Evolutionary conservation across 192 early-diverging fungal genomes (phyloP), one percentile per base, ranked within the genome.

Genomic region (Diversispora epigaea): DNA sequence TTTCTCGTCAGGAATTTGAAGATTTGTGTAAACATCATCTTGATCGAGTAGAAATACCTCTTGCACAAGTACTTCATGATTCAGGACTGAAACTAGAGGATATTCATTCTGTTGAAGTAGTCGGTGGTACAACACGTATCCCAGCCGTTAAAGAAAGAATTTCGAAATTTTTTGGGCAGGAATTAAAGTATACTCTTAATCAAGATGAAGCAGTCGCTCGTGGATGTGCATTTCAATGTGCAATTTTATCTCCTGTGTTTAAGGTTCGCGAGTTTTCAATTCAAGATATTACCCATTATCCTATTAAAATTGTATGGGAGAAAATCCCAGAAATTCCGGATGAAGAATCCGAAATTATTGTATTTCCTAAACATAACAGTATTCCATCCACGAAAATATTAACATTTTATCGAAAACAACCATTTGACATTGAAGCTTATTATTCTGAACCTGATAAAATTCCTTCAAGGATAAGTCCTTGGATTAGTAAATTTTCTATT

Each of bases 141-240:
- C 95, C 95, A 21, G 87, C 91, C n/a, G 90, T 99, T 77, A 97
- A 97, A 89, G 87, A 93, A 73, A 85, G 86, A 71, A 88, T 99
- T 80, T 80, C 91, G 79, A 89, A 93, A 72, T 93, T 91, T 87
- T 98, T 99, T 82, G 89, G 90, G 22, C 92, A 92, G 79, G 89
- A 96, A 73, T 83, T 97, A 19, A 92, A 92, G 68, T 93, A 91
- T 75, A 97, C 95, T 77, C 87, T 99, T 76, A 99, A 99, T 88
- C 93, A 96, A 82, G 97, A 99, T 78, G 97, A 99, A 85, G 96
- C 96, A 54, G 90, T 96, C 79, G 91, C 97, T 41, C 94, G 97
- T 79, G 97, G 97, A 77, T 93, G 93, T 75, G 97, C 96, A 44
- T 86, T 99, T 54, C 93, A 95, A 86, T 99, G 97, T 85, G 97